These are phyloP conservation scores for Diversispora eburnea DNA, from an alignment of 192 early-diverging fungal genomes.

Conservation along the genomic window DNA sequence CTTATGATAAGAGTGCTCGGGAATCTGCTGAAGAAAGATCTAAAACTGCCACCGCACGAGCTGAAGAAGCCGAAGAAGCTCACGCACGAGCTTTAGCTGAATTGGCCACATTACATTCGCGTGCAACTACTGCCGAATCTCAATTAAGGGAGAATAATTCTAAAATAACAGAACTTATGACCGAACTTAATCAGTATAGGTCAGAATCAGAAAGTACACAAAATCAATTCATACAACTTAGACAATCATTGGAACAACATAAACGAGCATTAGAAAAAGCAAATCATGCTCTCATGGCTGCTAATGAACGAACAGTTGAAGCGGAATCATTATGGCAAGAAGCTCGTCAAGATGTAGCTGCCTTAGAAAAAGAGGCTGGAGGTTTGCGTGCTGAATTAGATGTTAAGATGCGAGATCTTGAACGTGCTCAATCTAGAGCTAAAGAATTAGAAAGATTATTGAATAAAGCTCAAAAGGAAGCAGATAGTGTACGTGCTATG, in stretches of 20 bases:
- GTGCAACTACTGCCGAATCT: conserved; percentile 42
- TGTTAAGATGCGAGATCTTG: conserved; percentile 35
- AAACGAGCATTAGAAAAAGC: conserved; percentile 43
- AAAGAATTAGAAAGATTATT: conserved; percentile 40
- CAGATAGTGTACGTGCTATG: conserved; percentile 35
- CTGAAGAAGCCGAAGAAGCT: conserved; percentile 51
- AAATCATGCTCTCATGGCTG: conserved; percentile 36
- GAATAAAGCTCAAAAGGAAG: conserved; percentile 41
- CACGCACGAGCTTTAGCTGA: conserved; percentile 47
- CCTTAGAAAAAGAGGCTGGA: conserved; percentile 35
- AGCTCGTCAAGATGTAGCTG: conserved; percentile 40
- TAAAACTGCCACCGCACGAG: conserved; percentile 40
- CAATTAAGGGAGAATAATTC: conserved; percentile 37
- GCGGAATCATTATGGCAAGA: conserved; percentile 40
- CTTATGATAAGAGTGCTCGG: conserved; percentile 44
- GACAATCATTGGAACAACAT: conserved; percentile 43
- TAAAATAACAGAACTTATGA: conserved; percentile 33
- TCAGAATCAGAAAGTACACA: conserved; percentile 30
- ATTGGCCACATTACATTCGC: conserved; percentile 40
- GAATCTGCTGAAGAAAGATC: conserved; percentile 46
- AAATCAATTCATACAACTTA: conserved; percentile 30
- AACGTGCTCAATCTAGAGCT: conserved; percentile 37
- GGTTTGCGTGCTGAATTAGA: conserved; percentile 37
- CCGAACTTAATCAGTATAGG: conserved; percentile 38
- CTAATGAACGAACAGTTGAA: conserved; percentile 41